These are phyloP conservation scores for Malus sieversii DNA, from an alignment of 306 rosid species.

Conservation along the genomic window DNA sequence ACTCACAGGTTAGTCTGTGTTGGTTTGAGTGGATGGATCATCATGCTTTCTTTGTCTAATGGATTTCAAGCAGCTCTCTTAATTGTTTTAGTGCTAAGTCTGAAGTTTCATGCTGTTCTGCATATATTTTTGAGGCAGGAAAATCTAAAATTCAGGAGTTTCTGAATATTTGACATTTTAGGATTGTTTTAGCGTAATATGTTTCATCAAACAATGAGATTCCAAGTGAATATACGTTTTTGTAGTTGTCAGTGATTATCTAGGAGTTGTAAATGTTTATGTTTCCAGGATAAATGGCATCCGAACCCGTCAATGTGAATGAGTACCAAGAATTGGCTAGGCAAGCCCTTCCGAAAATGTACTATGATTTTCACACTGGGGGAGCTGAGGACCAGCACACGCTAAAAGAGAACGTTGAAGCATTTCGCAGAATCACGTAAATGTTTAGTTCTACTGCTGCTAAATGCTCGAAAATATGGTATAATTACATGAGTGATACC, in stretches of 20 bases:
- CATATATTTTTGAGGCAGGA: background rate
- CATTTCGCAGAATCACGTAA: slow-evolving; percentile 51
- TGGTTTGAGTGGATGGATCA: background rate
- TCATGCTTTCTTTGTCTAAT: background rate
- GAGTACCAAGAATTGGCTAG: slow-evolving; percentile 56
- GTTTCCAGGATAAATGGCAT: slow-evolving; percentile 40
- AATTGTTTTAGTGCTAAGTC: background rate
- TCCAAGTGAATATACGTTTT: background rate
- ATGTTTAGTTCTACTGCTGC: background rate
- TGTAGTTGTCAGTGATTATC: background rate
- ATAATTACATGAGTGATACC: background rate
- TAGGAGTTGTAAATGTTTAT: background rate
- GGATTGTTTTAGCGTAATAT: background rate
- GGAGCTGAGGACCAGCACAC: slow-evolving; percentile 66
- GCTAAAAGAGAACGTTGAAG: slow-evolving; percentile 43
- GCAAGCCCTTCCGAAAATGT: slow-evolving; percentile 53
- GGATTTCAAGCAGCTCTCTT: background rate
- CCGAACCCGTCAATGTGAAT: slow-evolving; percentile 44
- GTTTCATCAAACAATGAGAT: background rate
- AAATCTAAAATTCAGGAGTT: background rate
- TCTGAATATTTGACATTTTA: background rate
- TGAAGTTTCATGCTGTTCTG: background rate
- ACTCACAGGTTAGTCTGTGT: background rate
- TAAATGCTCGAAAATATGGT: background rate
- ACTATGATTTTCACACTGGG: slow-evolving; percentile 47